These are phyloP conservation scores for Melaleuca quinquenervia DNA, from an alignment of 345 rosid genomes.

Conservation along the genomic window DNA sequence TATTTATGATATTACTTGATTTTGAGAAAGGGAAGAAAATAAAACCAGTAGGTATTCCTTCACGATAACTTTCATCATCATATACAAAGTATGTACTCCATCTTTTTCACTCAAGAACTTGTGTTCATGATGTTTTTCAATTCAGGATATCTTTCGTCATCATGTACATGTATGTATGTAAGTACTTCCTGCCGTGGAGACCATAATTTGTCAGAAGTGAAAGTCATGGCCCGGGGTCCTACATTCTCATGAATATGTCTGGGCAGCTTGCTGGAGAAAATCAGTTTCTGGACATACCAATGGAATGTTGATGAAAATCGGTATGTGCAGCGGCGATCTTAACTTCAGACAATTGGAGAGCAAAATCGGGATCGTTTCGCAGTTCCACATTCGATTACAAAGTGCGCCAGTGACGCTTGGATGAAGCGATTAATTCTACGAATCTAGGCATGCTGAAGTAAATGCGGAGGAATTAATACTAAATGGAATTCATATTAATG, in stretches of 20 bases:
- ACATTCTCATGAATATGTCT: neutral
- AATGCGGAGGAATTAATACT: neutral
- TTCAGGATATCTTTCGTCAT: neutral
- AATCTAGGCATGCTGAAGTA: neutral
- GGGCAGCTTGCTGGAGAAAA: neutral
- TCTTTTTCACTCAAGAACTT: neutral
- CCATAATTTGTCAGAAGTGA: neutral
- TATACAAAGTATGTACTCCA: neutral
- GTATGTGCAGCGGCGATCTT: neutral
- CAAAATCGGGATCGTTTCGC: neutral
- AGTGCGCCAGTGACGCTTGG: neutral
- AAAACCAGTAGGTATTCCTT: neutral
- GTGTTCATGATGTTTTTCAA: neutral
- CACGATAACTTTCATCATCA: neutral
- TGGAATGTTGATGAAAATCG: neutral
- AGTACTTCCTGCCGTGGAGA: neutral
- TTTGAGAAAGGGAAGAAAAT: neutral
- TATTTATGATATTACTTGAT: neutral
- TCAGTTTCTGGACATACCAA: neutral
- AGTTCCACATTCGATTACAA: neutral
- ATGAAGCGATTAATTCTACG: neutral
- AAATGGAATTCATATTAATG: neutral
- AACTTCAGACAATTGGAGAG: neutral
- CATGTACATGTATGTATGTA: neutral
- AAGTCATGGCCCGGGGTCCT: neutral